Evolutionary conservation across 139 green algal genomes (phyloP).

Genomic region (Chlorella sp.): DNA sequence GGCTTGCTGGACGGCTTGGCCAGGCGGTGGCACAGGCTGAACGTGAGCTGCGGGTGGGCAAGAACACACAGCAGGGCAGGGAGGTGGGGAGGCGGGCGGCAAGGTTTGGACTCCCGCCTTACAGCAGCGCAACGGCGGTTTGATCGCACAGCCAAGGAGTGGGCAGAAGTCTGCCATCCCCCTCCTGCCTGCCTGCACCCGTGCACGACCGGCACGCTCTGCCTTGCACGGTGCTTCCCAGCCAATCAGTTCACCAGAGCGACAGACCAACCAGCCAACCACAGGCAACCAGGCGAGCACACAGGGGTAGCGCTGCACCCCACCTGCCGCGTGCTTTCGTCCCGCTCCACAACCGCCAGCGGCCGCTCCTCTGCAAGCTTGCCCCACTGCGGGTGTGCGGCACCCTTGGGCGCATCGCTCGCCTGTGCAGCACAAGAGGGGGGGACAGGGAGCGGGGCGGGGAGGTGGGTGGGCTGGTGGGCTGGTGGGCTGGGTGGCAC

Average conservation of each 20-base stretch:
- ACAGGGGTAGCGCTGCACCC: not conserved
- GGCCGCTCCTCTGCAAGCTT: slow-evolving; percentile 42
- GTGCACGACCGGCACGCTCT: too few species aligned
- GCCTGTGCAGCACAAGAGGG: not conserved
- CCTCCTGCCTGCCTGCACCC: not conserved
- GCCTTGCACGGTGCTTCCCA: not conserved
- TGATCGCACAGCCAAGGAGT: not conserved
- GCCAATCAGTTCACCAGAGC: too few species aligned
- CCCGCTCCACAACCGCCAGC: slow-evolving; percentile 43
- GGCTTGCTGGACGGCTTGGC: slow-evolving; percentile 7
- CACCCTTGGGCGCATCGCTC: slow-evolving; percentile 16
- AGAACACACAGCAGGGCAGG: not conserved
- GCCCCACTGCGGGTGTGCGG: slow-evolving; percentile 37
- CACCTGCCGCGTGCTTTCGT: slow-evolving; percentile 30
- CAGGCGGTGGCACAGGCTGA: slow-evolving; percentile 45
- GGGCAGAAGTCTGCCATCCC: too few species aligned
- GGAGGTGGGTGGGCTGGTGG: not conserved
- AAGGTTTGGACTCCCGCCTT: not conserved
- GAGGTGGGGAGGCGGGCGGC: too few species aligned
- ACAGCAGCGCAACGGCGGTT: too few species aligned
- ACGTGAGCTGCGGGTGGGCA: slow-evolving; percentile 1
- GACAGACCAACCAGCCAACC: not conserved
- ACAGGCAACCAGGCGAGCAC: not conserved
- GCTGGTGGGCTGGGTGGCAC: too few species aligned
- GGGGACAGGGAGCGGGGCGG: not conserved